A percentile compares a stretch with the other conserved stretches of the same genome.
Evolutionary conservation across 352 stramenopile genomes (phyloP).

Genomic region (Phytophthora fragariaefolia): DNA sequence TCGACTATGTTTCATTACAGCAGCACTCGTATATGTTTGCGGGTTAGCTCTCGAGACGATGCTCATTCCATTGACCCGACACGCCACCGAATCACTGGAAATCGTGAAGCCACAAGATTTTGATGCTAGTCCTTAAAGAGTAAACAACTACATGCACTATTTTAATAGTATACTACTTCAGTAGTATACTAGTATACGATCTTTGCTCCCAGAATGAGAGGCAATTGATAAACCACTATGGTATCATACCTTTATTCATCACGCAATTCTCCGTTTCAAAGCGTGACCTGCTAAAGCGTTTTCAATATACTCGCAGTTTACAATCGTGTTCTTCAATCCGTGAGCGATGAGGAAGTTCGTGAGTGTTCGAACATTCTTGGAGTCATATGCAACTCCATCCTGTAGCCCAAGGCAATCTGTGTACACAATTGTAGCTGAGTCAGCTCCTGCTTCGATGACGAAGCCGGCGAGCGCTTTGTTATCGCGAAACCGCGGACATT

Average conservation of each 20-base stretch:
- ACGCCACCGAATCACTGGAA: conserved; percentile 31
- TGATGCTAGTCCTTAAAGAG: background rate
- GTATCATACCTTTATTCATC: background rate
- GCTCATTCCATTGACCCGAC: conserved; percentile 63
- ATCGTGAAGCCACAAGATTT: conserved; percentile 1
- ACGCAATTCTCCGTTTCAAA: conserved; percentile 12
- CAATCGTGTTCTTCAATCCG: conserved; percentile 22
- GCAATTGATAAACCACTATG: background rate
- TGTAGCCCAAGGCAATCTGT: conserved; percentile 22
- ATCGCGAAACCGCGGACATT: conserved; percentile 24
- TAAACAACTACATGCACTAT: too few species aligned
- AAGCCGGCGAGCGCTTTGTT: conserved; percentile 21
- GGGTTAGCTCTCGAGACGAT: conserved; percentile 58
- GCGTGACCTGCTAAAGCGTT: conserved; percentile 26
- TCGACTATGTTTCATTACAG: conserved; percentile 68
- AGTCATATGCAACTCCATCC: conserved; percentile 4
- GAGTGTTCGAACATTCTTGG: conserved; percentile 14
- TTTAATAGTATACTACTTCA: too few species aligned
- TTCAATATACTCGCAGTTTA: conserved; percentile 33
- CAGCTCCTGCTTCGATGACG: conserved; percentile 11
- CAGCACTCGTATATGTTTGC: conserved; percentile 49
- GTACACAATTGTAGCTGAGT: conserved; percentile 32
- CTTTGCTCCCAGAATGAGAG: too few species aligned
- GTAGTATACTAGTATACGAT: too few species aligned
- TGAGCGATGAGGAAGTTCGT: conserved; percentile 33